Base-by-base conservation (phyloP, 257 asterid species). In the Avicennia marina region DNA sequence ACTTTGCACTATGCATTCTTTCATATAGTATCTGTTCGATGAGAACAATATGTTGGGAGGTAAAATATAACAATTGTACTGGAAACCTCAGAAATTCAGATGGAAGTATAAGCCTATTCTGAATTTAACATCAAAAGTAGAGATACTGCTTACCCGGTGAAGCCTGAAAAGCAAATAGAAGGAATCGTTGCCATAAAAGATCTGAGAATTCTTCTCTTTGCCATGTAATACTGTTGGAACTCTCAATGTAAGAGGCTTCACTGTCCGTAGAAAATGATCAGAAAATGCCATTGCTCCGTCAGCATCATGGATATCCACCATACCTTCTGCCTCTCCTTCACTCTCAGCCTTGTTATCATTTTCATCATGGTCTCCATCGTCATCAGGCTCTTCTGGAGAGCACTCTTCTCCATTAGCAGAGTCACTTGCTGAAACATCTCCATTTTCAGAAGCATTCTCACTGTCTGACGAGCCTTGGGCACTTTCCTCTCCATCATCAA, bases 121-220 rank as follows among this genome's bases (percentile, higher is more conserved):
- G n/a, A n/a, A n/a, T n/a, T n/a, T n/a, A n/a, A n/a, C n/a, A n/a
- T n/a, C 17, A 16, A 4, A 43, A 20, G 43, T n/a, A 44, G 25
- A 58, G 24, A 44, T 51, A 46, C 15, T 24, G 56, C 71, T 68
- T 66, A 88, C 98, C 73, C 83, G 84, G 76, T 91, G 96, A 71
- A 88, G 95, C 85, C 93, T 78, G 68, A 85, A 83, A 57, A 91
- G 82, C 65, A 83, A 70, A 74, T 91, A 91, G 79, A 88, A 78
- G 47, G 95, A 80, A 71, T 85, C 90, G 26, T 80, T 91, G 68
- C 96, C 98, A 51, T 85, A 91, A 67, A 88, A 85, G 56, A 88
- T 65, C 47, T 52, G 70, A 49, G 73, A 67, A 44, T 63, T 71
- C 69, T 58, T 70, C 58, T 75, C 82, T 66, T 54, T 74, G 72